phyloP scores from a whole-genome alignment of 2,329 filamentous ascomycete species.

The Ceratocystiopsis sp. region DNA sequence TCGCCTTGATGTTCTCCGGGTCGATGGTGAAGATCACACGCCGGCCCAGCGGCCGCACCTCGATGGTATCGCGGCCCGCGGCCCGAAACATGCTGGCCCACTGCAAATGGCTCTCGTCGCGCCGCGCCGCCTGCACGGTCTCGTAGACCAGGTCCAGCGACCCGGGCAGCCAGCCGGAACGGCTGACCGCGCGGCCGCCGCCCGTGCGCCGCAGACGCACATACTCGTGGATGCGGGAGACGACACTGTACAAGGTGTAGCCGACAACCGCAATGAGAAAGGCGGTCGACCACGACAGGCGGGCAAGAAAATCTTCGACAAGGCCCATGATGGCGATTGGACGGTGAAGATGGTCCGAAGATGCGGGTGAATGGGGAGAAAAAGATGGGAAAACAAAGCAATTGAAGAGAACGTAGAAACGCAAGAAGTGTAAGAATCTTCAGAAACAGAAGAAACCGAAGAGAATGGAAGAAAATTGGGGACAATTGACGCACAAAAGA shows the following conservation, averaged over 20 bases:
- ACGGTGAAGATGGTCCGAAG: too few relatives aligned
- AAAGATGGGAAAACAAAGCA: neutral
- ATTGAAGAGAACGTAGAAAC: neutral
- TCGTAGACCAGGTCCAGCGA: slow-evolving; percentile 47
- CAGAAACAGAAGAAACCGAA: neutral
- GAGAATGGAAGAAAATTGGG: too few relatives aligned
- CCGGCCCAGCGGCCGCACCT: slow-evolving; percentile 34
- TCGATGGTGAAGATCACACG: slow-evolving; percentile 64
- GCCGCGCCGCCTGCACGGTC: slow-evolving; percentile 33
- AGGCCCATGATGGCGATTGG: slow-evolving; percentile 24
- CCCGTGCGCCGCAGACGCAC: slow-evolving; percentile 6
- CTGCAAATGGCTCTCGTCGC: slow-evolving; percentile 39
- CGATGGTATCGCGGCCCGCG: slow-evolving; percentile 37
- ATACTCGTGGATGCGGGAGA: slow-evolving; percentile 1
- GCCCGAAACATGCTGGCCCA: slow-evolving; percentile 38
- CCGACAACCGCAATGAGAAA: slow-evolving; percentile 21
- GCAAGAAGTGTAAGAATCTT: neutral
- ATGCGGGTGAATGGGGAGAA: neutral
- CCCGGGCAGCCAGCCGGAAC: slow-evolving; percentile 14
- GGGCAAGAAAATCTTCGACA: slow-evolving; percentile 28
- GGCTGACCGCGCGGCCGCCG: slow-evolving; percentile 1
- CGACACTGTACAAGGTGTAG: slow-evolving; percentile 16
- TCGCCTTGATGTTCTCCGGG: slow-evolving; percentile 78
- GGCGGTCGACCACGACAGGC: slow-evolving; percentile 24
- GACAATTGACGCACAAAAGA: too few relatives aligned